Evolutionary conservation across 2,329 filamentous ascomycete species (phyloP).

Genomic region (Pestalotiopsis sp.): DNA sequence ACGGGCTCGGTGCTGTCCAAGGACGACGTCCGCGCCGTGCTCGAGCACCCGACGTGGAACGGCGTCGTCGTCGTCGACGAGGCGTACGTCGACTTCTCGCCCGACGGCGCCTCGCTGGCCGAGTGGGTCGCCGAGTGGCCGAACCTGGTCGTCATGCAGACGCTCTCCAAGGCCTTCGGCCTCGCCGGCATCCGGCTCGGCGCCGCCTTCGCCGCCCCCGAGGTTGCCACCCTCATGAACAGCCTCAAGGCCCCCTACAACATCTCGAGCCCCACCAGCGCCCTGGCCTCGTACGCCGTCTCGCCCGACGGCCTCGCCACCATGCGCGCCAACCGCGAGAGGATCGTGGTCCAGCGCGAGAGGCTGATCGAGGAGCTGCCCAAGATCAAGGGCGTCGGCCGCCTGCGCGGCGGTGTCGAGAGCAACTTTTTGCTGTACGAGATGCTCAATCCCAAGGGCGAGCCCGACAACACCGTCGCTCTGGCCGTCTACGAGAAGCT

Average conservation of each 20-base stretch:
- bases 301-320: slow-evolving; percentile 66
- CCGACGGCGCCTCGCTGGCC: slow-evolving; percentile 77
- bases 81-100: slow-evolving; percentile 93
- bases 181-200: slow-evolving; percentile 92
- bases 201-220: slow-evolving; percentile 75
- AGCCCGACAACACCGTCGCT: slow-evolving; percentile 79
- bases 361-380: slow-evolving; percentile 75
- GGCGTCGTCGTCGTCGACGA: slow-evolving; percentile 89
- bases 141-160: slow-evolving; percentile 97
- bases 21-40: slow-evolving; percentile 69
- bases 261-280: slow-evolving; percentile 84
- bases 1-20: slow-evolving; percentile 81
- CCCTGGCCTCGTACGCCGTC: slow-evolving; percentile 76
- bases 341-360: slow-evolving; percentile 76
- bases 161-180: slow-evolving; percentile 96
- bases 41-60: slow-evolving; percentile 92
- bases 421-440: slow-evolving; percentile 93
- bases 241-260: slow-evolving; percentile 96
- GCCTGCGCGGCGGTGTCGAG: slow-evolving; percentile 76
- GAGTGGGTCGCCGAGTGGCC: slow-evolving; percentile 93
- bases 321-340: slow-evolving; percentile 72
- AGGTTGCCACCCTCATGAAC: slow-evolving; percentile 82
- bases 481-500: slow-evolving; percentile 80
- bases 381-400: slow-evolving; percentile 75
- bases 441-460: slow-evolving; percentile 72